Evolutionary conservation across 2,329 filamentous ascomycete species (phyloP).

Genomic region (Neonectria ditissima): DNA sequence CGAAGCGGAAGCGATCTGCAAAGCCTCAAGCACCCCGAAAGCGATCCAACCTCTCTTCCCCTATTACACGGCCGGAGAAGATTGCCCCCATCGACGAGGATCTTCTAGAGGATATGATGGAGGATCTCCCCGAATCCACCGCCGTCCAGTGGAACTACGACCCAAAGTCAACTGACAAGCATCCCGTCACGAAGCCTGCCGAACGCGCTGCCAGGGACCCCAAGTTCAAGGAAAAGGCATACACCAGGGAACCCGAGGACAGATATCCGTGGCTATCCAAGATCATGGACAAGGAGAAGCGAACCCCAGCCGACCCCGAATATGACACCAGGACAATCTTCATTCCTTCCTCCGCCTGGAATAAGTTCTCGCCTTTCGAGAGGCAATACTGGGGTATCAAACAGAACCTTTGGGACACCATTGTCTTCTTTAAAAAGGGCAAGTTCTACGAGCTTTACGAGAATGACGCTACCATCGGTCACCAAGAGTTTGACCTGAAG

Average conservation of each 20-base stretch:
- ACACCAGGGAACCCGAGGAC: conserved; percentile 84
- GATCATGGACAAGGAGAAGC: conserved; percentile 84
- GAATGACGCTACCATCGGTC: conserved; percentile 95
- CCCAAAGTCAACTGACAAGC: conserved; percentile 57
- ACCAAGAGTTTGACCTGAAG: conserved; percentile 97
- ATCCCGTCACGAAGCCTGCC: conserved; percentile 50
- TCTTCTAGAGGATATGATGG: conserved; percentile 64
- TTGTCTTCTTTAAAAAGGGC: conserved; percentile 99
- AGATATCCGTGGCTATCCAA: conserved; percentile 93
- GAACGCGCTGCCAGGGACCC: conserved; percentile 46
- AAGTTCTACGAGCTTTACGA: conserved; percentile 99
- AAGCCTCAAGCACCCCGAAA: conserved; percentile 70
- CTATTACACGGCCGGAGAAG: conserved; percentile 28
- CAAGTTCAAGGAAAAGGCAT: conserved; percentile 73
- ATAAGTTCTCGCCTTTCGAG: conserved; percentile 91
- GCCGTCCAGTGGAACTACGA: conserved; percentile 84
- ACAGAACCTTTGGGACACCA: conserved; percentile 95
- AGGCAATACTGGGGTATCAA: conserved; percentile 99
- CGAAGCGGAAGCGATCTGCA: conserved; percentile 80
- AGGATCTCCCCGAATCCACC: conserved; percentile 72
- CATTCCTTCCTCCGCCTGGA: conserved; percentile 84
- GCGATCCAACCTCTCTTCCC: conserved; percentile 66
- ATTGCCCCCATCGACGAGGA: conserved; percentile 51
- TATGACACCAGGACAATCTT: conserved; percentile 93
- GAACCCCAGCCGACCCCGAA: conserved; percentile 83